phyloP scores from a whole-genome alignment of 805 yeast species.

The Starmerella scarabaei region DNA sequence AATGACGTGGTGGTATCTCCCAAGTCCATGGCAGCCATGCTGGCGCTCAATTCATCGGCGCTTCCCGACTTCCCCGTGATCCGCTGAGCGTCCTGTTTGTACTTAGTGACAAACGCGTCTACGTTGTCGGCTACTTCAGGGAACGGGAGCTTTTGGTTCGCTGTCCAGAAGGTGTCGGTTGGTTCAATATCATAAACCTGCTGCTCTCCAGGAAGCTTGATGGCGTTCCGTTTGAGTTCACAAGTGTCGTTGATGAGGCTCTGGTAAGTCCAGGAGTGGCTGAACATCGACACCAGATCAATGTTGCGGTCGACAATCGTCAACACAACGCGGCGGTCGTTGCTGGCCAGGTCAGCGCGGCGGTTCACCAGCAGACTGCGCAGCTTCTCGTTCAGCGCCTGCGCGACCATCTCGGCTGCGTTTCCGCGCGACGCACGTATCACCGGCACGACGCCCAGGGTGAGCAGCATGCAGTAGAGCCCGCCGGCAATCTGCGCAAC shows the following conservation, averaged over 20 bases:
- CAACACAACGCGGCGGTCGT: conserved; percentile 49
- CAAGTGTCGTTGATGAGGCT: conserved; percentile 92
- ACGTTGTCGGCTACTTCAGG: conserved; percentile 99
- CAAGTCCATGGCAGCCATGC: conserved; percentile 34
- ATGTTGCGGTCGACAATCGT: conserved; percentile 76
- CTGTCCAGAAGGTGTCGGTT: conserved; percentile 81
- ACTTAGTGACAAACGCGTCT: conserved; percentile 64
- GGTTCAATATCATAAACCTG: conserved; percentile 82
- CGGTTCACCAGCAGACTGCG: conserved; percentile 76
- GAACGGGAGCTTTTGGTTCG: conserved; percentile 76
- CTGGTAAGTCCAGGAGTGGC: conserved; percentile 96
- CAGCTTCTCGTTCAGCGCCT: conserved; percentile 66
- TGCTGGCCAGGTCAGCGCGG: conserved; percentile 30
- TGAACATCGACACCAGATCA: conserved; percentile 85
- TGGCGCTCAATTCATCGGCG: conserved; percentile 45
- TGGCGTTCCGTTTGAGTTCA: conserved; percentile 67
- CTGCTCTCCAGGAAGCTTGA: conserved; percentile 38
- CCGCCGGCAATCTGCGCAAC: conserved; percentile 70
- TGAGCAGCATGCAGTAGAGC: conserved; percentile 62
- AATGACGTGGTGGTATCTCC: conserved; percentile 58
- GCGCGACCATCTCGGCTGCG: conserved; percentile 89
- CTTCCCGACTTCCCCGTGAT: conserved; percentile 52
- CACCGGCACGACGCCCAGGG: conserved; percentile 70
- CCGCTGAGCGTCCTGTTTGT: conserved; percentile 79
- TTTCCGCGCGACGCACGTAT: conserved; percentile 86